Percentiles rank a stretch among this genome's conserved stretches.
Evolutionary conservation across 768 basidiomycete genomes (phyloP).

Genomic region (Trametes villosa): DNA sequence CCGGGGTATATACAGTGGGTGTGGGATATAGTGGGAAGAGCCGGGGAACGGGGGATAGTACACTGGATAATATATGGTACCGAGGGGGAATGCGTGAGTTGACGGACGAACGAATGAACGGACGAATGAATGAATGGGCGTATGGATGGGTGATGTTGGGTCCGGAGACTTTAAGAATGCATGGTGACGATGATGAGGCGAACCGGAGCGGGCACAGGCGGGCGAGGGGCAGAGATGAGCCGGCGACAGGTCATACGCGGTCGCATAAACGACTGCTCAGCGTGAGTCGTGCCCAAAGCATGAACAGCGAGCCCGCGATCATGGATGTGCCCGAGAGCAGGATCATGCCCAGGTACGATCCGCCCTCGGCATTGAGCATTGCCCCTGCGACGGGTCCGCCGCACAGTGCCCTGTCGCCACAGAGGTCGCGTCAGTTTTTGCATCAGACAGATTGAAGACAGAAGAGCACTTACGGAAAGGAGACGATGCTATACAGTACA

Average conservation of each 20-base stretch:
- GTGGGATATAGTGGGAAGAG: not conserved
- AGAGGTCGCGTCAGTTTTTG: not conserved
- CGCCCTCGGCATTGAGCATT: slow-evolving; percentile 50
- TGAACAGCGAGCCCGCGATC: slow-evolving; percentile 60
- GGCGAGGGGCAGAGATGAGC: not conserved
- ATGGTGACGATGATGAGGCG: not conserved
- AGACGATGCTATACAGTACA: slow-evolving; percentile 64
- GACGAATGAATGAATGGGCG: not conserved
- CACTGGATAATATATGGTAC: not conserved
- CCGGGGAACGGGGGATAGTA: no score
- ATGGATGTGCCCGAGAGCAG: slow-evolving; percentile 62
- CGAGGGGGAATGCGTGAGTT: not conserved
- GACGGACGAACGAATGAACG: not conserved
- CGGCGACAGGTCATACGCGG: slow-evolving; percentile 5
- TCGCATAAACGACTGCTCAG: slow-evolving; percentile 9
- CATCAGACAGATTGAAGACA: not conserved
- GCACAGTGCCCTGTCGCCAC: slow-evolving; percentile 52
- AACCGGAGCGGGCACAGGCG: no score
- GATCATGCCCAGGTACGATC: slow-evolving; percentile 55
- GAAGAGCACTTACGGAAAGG: slow-evolving; percentile 64
- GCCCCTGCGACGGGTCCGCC: slow-evolving; percentile 69
- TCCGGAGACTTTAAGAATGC: no score
- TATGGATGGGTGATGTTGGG: no score
- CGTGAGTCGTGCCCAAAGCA: slow-evolving; percentile 45
- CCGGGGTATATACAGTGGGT: not conserved